phyloP scores from a whole-genome alignment of 2,329 filamentous ascomycete species.

The Sarocladium oryzae region DNA sequence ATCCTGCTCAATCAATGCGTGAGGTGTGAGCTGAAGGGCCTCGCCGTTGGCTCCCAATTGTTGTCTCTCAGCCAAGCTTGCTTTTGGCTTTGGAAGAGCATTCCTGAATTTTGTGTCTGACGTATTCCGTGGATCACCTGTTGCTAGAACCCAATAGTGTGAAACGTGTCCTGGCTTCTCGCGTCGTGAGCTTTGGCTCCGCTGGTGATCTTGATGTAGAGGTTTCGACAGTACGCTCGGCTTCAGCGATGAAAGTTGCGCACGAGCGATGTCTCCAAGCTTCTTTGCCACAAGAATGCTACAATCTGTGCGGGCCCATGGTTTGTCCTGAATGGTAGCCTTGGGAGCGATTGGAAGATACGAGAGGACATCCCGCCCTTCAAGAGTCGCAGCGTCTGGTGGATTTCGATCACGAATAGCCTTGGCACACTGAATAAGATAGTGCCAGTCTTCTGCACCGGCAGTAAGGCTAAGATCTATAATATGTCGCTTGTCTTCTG shows the following conservation, averaged over 20 bases:
- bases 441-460: slow-evolving; percentile 27
- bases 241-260: background rate
- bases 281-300: slow-evolving; percentile 24
- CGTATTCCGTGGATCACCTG: background rate
- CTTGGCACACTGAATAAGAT: slow-evolving; percentile 26
- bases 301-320: slow-evolving; percentile 30
- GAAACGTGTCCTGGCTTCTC: background rate
- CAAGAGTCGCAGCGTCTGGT: slow-evolving; percentile 16
- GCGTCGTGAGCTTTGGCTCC: background rate
- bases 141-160: background rate
- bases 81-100: background rate
- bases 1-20: too few relatives aligned
- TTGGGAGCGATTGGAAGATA: slow-evolving; percentile 12
- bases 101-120: too few relatives aligned
- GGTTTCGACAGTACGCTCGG: background rate
- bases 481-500: slow-evolving; percentile 20
- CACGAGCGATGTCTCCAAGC: slow-evolving; percentile 17
- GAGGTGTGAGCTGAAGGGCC: too few relatives aligned
- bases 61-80: background rate
- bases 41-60: too few relatives aligned
- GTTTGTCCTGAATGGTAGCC: background rate
- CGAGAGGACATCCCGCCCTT: slow-evolving; percentile 27
- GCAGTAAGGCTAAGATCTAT: slow-evolving; percentile 25
- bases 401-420: slow-evolving; percentile 18
- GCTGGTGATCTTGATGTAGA: background rate